Base-by-base conservation (phyloP, 306 rosid species). In the Trifolium fragiferum region DNA sequence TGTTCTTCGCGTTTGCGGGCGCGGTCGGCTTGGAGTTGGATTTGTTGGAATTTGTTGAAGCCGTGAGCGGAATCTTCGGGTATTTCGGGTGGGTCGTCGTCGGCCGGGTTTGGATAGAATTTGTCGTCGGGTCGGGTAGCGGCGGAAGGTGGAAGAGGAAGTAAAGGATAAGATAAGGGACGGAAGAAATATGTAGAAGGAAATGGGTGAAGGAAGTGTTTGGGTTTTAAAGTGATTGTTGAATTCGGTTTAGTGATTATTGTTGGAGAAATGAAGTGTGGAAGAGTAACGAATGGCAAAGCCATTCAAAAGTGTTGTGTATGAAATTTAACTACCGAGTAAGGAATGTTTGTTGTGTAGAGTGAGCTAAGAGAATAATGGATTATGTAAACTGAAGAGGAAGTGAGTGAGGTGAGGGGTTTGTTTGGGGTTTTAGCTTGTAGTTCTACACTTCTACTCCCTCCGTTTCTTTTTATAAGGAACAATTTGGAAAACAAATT, bases 11-110 rank as follows among this genome's bases (percentile, higher is more conserved):
- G 83, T 77, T 75, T 80, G 62, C 91, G 88, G 44, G 97, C 92
- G 7, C 93, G 95, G 8, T 86, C 80, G n/a, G 96, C 96, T 62
- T 88, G 97, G 63, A 80, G 82, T 5, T 94, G 80, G 19, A 94
- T 89, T 84, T 94, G 96, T 74, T 94, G 88, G 82, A 81, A 94
- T 54, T 76, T 92, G 41, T 93, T 82, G 25, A 90, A 86, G 23
- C 97, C 96, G 66, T 94, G 97, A 15, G 81, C 89, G 27, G 96
- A 70, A 72, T 94, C 96, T 21, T 94, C 92, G 5, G 51, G 60
- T 2, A 84, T 89, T 38, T 94, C 98, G 0, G 97, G 99, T 1
- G 97, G 99, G 82, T 92, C 99, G 35, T 92, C 90, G 66, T 92
- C 98, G 7, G 86, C 81, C 1, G 96, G 90, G 85, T 85, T 82